phyloP scores from a whole-genome alignment of 2,329 filamentous ascomycete species.

The Colletotrichum sp. region DNA sequence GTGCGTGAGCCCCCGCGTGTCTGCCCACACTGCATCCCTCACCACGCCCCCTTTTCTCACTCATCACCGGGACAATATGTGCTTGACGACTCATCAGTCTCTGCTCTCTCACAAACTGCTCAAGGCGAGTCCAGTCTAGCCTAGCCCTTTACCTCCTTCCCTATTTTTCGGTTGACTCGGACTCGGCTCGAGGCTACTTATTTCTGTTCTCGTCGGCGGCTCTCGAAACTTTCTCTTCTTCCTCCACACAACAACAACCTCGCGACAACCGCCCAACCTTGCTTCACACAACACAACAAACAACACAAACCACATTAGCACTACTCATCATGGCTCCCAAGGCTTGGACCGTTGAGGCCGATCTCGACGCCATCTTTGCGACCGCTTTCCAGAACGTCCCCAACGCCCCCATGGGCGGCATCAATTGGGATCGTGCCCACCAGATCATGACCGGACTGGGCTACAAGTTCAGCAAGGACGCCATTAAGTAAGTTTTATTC shows the following conservation, averaged over 20 bases:
- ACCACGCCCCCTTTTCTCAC: background rate
- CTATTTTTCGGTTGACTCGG: background rate
- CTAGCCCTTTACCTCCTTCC: background rate
- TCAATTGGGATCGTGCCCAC: constrained; percentile 38
- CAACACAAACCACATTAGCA: background rate
- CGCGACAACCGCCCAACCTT: background rate
- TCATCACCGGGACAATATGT: background rate
- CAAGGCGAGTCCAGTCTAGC: background rate
- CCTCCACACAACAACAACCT: background rate
- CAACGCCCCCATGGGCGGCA: constrained; percentile 25
- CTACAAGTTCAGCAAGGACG: constrained; percentile 41
- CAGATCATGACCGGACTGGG: constrained; percentile 35
- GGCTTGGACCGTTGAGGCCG: constrained; percentile 35
- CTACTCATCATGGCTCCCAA: background rate
- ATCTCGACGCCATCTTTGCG: constrained; percentile 43
- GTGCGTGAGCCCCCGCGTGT: background rate
- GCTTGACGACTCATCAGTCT: background rate
- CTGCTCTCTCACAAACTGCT: background rate
- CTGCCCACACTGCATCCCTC: background rate
- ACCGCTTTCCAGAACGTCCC: constrained; percentile 27
- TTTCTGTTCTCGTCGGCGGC: background rate
- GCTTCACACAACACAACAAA: background rate
- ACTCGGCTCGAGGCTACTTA: background rate
- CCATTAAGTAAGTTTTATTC: constrained; percentile 36
- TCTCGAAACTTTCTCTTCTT: background rate